Evolutionary conservation across 768 basidiomycete species (phyloP), one percentile per base, ranked within the genome.

Genomic region (Collybiopsis luxurians): DNA sequence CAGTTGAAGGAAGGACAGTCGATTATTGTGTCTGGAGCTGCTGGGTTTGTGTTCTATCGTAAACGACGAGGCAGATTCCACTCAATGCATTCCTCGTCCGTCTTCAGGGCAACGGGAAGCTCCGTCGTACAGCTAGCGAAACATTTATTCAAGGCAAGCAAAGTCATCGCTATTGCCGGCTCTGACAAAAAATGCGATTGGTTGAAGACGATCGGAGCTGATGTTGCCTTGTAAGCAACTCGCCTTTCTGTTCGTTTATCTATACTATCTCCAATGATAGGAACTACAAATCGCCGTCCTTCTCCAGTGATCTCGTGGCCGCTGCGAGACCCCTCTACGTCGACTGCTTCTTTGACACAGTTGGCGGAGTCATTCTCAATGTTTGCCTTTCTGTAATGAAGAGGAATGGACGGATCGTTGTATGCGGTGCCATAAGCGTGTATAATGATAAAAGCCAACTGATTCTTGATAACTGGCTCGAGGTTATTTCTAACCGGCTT

Each of bases 101-200:
- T 34, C 5, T 13, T 5, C 13, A 51, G 50, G 17, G 50, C 50
- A 19, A 51, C 50, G 12, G 50, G 50, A 27, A 51, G 36, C 50
- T 31, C 36, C 24, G 50, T 34, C 17, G 50, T 51, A 23, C 50
- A 51, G 26, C 50, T 51, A 7, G 50, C 50, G 7, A 51, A 51
- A 39, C 31, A 51, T 17, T 19, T 51, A n/a, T 51, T 51, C 36
- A 39, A 39, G 13, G 50, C 50, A 7, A 39, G 36, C 23, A 36
- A 39, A 24, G 50, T 51, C n/a, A 40, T 51, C 17, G 50, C 34
- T 21, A 51, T 51, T 21, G 50, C 50, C 23, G 50, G 50, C 31
- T 51, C 50, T 13, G 50, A 51, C 15, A 34, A 51, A 39, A 51
- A 51, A 13, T 51, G 50, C 31, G 36, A 51, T 24, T 51, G 50